Evolutionary conservation across 306 rosid species (phyloP).

Genomic region (Prinsepia uniflora): DNA sequence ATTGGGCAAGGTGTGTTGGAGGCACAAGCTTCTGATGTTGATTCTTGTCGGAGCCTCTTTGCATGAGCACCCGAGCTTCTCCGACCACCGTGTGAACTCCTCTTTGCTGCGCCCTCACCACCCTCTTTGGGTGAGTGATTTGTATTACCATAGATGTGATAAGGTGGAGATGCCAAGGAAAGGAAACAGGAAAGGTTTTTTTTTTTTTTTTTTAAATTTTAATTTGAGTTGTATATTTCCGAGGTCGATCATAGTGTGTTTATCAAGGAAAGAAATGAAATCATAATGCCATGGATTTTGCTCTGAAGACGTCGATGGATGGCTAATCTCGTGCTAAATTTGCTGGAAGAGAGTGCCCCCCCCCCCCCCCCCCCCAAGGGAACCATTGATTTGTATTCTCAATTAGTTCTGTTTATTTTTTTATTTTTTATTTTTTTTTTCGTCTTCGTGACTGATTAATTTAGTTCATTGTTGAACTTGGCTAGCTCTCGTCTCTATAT

Average conservation of each 20-base stretch:
- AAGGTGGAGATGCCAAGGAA: slow-evolving; percentile 56
- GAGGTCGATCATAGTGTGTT: slow-evolving; percentile 68
- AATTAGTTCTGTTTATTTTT: slow-evolving; percentile 41
- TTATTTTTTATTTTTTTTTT: slow-evolving; percentile 17
- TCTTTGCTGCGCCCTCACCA: slow-evolving; percentile 31
- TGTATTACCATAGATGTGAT: slow-evolving; percentile 55
- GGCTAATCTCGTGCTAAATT: slow-evolving; percentile 43
- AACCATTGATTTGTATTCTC: slow-evolving; percentile 54
- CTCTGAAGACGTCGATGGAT: slow-evolving; percentile 23
- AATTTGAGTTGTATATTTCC: slow-evolving; percentile 70
- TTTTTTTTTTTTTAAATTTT: slow-evolving; percentile 39
- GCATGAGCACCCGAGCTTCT: slow-evolving; percentile 30
- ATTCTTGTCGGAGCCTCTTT: slow-evolving; percentile 64
- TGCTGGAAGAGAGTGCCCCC: slow-evolving; percentile 47
- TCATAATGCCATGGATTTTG: slow-evolving; percentile 74
- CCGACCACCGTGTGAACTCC: slow-evolving; percentile 38
- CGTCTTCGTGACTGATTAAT: slow-evolving; percentile 34
- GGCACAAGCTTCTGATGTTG: slow-evolving; percentile 75
- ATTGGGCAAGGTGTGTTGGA: slow-evolving; percentile 64
- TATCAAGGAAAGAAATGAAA: slow-evolving; percentile 53
- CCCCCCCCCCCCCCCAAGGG: slow-evolving; percentile 43
- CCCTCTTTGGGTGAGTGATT: slow-evolving; percentile 36
- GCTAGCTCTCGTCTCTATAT: slow-evolving; percentile 26
- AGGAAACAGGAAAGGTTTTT: slow-evolving; percentile 42
- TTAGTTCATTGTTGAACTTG: slow-evolving; percentile 40